Conservation (phyloP, 345 rosid genomes). For the Populus ilicifolia region DNA sequence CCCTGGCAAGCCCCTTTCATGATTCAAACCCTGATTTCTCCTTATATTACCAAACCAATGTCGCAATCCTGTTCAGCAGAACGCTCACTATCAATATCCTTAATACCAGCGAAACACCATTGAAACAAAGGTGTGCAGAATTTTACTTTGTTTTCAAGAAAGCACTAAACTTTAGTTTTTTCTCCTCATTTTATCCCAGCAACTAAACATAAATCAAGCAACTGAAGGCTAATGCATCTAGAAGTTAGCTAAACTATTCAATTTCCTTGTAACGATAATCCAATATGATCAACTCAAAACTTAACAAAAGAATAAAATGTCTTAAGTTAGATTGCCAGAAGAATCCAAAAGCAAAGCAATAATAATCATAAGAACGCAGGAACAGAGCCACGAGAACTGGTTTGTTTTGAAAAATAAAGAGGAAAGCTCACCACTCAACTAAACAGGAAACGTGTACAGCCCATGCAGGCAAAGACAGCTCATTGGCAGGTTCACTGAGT, state of each 20-base stretch:
- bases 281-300: neutral
- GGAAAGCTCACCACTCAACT: slow-evolving; percentile 60
- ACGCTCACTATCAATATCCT: neutral
- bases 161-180: neutral
- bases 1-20: slow-evolving; percentile 98
- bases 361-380: neutral
- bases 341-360: neutral
- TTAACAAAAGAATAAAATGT: neutral
- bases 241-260: neutral
- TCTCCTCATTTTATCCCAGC: neutral
- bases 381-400: neutral
- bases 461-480: slow-evolving; percentile 92
- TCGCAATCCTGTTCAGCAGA: slow-evolving; percentile 62
- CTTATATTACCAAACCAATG: slow-evolving; percentile 91
- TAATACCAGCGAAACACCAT: neutral
- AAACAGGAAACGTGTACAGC: slow-evolving; percentile 89
- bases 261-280: neutral
- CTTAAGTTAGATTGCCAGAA: neutral
- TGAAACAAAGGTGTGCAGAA: neutral
- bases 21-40: slow-evolving; percentile 80
- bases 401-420: neutral
- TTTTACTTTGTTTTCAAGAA: neutral
- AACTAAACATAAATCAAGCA: neutral
- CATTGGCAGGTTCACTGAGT: slow-evolving; percentile 76
- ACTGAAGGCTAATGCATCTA: neutral